These are phyloP conservation scores for Umbelopsis isabellina DNA, from an alignment of 192 early-diverging fungal genomes.

Conservation along the genomic window DNA sequence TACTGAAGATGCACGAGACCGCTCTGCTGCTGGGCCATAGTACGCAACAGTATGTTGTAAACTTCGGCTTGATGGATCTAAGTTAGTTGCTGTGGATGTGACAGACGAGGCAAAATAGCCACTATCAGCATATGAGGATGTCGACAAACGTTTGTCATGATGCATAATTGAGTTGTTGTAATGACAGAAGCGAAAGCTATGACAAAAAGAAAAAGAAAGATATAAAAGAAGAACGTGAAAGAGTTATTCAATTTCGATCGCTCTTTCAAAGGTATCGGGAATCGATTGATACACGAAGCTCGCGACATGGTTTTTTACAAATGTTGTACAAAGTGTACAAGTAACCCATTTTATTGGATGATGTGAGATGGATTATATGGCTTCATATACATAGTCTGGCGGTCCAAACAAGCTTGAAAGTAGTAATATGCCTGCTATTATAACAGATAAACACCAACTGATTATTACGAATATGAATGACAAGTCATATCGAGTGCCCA, in stretches of 20 bases:
- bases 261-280: slow-evolving; percentile 10
- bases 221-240: not conserved
- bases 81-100: slow-evolving; percentile 19
- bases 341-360: not conserved
- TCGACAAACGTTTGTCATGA: slow-evolving; percentile 23
- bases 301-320: slow-evolving; percentile 3
- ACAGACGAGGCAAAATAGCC: slow-evolving; percentile 34
- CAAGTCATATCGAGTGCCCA: slow-evolving; percentile 38
- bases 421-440: slow-evolving; percentile 29
- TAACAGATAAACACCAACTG: slow-evolving; percentile 32
- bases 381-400: slow-evolving; percentile 37
- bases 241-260: not conserved
- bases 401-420: slow-evolving; percentile 33
- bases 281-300: slow-evolving; percentile 4
- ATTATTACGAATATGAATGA: slow-evolving; percentile 38
- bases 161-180: not conserved
- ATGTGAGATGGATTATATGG: slow-evolving; percentile 11
- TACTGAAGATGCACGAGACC: slow-evolving; percentile 9
- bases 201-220: not conserved
- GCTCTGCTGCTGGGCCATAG: slow-evolving; percentile 12
- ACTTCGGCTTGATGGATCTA: not conserved
- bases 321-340: slow-evolving; percentile 9
- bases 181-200: not conserved
- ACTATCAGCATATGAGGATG: slow-evolving; percentile 36
- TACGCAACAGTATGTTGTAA: slow-evolving; percentile 3